These are phyloP conservation scores for Taphrina pruni DNA, from an alignment of 1,139 yeast genomes.

Conservation along the genomic window DNA sequence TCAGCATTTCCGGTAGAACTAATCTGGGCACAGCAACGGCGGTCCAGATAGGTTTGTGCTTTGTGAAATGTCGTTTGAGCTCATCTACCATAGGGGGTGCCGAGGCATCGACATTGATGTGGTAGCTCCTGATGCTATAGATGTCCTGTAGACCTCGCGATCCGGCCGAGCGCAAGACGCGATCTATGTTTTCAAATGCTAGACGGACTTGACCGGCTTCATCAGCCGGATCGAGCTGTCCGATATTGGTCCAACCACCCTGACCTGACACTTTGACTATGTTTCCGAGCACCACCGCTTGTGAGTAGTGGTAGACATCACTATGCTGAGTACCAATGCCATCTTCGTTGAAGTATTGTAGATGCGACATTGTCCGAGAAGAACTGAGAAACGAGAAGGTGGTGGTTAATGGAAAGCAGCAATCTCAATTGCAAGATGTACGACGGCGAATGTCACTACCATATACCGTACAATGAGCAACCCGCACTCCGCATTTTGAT, in stretches of 20 bases:
- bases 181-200: not conserved
- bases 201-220: not conserved
- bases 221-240: not conserved
- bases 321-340: not conserved
- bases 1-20: too few relatives aligned
- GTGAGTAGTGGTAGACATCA: not conserved
- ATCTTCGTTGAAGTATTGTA: not conserved
- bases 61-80: too few relatives aligned
- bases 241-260: not conserved
- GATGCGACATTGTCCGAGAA: too few relatives aligned
- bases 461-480: not conserved
- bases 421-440: not conserved
- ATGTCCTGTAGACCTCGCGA: too few relatives aligned
- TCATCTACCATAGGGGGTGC: too few relatives aligned
- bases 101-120: too few relatives aligned
- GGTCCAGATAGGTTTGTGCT: too few relatives aligned
- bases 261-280: constrained; percentile 1
- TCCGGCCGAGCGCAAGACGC: not conserved
- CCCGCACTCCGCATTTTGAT: not conserved
- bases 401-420: too few relatives aligned
- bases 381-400: too few relatives aligned
- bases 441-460: too few relatives aligned
- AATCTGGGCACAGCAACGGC: too few relatives aligned
- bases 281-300: not conserved
- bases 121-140: too few relatives aligned